These are phyloP conservation scores for Coemansia sp. DNA, from an alignment of 192 early-diverging fungal genomes.

Conservation along the genomic window DNA sequence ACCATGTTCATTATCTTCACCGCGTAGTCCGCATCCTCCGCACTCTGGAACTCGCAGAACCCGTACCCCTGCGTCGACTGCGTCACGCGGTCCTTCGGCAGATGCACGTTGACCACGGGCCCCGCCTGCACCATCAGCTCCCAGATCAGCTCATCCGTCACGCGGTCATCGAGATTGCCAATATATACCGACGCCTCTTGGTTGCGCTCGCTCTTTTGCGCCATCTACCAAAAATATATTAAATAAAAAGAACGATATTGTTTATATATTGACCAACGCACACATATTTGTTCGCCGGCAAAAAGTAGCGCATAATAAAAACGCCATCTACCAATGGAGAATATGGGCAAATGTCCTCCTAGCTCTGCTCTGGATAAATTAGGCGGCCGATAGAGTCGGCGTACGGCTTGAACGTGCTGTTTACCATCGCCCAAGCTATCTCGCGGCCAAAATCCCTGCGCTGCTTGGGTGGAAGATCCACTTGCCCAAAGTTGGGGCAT, in stretches of 20 bases:
- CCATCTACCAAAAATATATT: conserved; percentile 28
- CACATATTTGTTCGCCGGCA: not conserved
- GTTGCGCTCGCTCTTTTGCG: conserved; percentile 80
- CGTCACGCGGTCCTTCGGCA: conserved; percentile 97
- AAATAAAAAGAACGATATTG: not conserved
- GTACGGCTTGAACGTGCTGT: not conserved
- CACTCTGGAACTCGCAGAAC: conserved; percentile 91
- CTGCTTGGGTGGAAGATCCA: not conserved
- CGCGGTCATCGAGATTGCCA: conserved; percentile 95
- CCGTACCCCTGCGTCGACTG: conserved; percentile 93
- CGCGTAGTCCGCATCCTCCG: conserved; percentile 96
- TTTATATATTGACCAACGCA: not conserved
- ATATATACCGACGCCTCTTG: conserved; percentile 98
- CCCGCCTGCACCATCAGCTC: conserved; percentile 99
- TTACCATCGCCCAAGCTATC: not conserved
- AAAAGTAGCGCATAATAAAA: not conserved
- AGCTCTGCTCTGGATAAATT: not conserved
- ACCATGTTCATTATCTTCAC: conserved; percentile 97
- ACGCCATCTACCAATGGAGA: not conserved
- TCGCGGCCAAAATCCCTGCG: not conserved
- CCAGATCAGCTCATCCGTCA: conserved; percentile 92
- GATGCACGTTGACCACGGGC: conserved; percentile 90
- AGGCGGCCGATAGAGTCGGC: not conserved
- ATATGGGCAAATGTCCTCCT: not conserved
- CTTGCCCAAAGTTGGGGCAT: not conserved